These are phyloP conservation scores for Austroboletus eburneus DNA, from an alignment of 768 basidiomycete species.

Conservation along the genomic window DNA sequence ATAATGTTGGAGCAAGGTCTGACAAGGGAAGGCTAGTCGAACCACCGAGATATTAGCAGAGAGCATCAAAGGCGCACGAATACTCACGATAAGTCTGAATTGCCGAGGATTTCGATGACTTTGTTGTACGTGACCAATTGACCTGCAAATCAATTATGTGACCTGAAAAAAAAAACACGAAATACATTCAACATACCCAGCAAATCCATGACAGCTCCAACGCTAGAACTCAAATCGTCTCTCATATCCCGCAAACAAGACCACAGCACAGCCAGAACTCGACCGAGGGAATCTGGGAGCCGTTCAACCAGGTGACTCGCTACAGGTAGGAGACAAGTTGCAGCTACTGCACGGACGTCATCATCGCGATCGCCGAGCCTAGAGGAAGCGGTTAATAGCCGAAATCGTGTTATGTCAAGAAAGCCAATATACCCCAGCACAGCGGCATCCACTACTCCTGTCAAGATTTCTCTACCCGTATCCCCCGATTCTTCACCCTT, in stretches of 20 bases:
- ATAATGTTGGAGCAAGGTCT: slow-evolving; percentile 81
- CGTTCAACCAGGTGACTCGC: slow-evolving; percentile 73
- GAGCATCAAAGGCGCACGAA: background rate
- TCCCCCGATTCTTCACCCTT: slow-evolving; percentile 34
- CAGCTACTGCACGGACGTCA: slow-evolving; percentile 94
- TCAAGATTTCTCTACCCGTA: slow-evolving; percentile 55
- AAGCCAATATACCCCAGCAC: slow-evolving; percentile 65
- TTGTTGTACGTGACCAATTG: slow-evolving; percentile 75
- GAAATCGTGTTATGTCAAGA: background rate
- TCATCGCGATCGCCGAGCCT: slow-evolving; percentile 91
- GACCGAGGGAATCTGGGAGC: slow-evolving; percentile 65
- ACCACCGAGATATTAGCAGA: slow-evolving; percentile 2
- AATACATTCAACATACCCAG: slow-evolving; percentile 52
- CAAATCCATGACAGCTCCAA: slow-evolving; percentile 96
- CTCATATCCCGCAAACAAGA: slow-evolving; percentile 87
- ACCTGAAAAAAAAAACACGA: slow-evolving; percentile 4
- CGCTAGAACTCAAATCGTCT: slow-evolving; percentile 94
- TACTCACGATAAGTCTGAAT: slow-evolving; percentile 67
- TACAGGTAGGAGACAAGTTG: slow-evolving; percentile 88
- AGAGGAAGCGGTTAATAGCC: slow-evolving; percentile 12
- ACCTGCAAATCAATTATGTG: slow-evolving; percentile 47
- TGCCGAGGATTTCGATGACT: slow-evolving; percentile 73
- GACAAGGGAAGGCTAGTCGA: slow-evolving; percentile 65
- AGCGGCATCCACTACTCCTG: slow-evolving; percentile 85
- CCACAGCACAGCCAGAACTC: slow-evolving; percentile 85